phyloP scores from a whole-genome alignment of 441 rosid species.

The Gossypium schwendimanii region DNA sequence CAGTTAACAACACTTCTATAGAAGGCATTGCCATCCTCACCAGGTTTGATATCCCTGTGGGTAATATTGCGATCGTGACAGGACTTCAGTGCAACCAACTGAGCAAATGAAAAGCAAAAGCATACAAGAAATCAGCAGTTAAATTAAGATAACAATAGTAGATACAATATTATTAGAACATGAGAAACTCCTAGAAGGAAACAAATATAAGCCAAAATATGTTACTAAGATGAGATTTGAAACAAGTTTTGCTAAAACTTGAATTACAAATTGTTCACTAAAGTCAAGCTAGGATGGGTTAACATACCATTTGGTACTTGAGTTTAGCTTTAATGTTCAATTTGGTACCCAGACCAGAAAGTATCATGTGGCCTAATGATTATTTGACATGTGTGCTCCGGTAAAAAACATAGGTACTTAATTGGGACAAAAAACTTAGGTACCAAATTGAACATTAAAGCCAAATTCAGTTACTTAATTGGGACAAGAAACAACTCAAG shows the following conservation, averaged over 20 bases:
- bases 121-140: not conserved
- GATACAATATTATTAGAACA: not conserved
- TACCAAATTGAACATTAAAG: too few relatives aligned
- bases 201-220: conserved; percentile 6
- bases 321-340: too few relatives aligned
- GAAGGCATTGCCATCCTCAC: conserved; percentile 37
- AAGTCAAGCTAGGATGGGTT: not conserved
- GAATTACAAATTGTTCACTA: not conserved
- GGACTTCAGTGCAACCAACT: conserved; percentile 83
- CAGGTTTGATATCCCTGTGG: conserved; percentile 96
- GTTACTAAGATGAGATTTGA: conserved; percentile 8
- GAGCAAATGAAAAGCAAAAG: conserved; percentile 18
- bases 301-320: too few relatives aligned
- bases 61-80: conserved; percentile 96
- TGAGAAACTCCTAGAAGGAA: not conserved
- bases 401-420: too few relatives aligned
- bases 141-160: not conserved
- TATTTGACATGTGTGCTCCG: too few relatives aligned
- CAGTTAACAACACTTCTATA: conserved; percentile 7
- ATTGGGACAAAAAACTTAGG: too few relatives aligned
- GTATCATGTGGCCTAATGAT: too few relatives aligned
- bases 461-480: too few relatives aligned
- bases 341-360: too few relatives aligned
- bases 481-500: too few relatives aligned
- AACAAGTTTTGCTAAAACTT: not conserved